A percentile compares a stretch with the other conserved stretches of the same genome.
These are phyloP conservation scores for Waitea zeae DNA, from an alignment of 1,284 basidiomycete genomes.

Conservation along the genomic window DNA sequence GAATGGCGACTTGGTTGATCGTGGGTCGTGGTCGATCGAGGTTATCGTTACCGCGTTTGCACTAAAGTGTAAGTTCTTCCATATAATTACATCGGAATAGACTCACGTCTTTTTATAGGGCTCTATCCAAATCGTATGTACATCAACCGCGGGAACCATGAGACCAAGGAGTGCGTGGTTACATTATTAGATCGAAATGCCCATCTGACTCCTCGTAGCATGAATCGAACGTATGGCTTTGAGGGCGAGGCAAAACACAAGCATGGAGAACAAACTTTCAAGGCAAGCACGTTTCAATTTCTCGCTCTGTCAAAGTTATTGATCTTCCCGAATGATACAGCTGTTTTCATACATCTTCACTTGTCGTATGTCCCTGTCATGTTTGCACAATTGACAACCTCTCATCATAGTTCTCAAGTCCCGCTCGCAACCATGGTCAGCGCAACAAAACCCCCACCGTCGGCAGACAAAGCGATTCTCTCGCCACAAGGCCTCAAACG, in stretches of 20 bases:
- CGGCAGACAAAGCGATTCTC: conserved; percentile 40
- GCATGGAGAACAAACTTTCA: conserved; percentile 83
- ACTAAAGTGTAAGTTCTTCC: conserved; percentile 69
- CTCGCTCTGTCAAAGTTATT: neutral
- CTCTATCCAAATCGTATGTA: conserved; percentile 76
- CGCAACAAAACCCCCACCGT: conserved; percentile 44
- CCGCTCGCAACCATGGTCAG: conserved; percentile 81
- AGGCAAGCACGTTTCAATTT: conserved; percentile 22
- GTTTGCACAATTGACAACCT: neutral
- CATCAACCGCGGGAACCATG: conserved; percentile 94
- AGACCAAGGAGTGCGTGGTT: conserved; percentile 90
- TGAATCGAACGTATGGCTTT: conserved; percentile 83
- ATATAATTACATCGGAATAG: conserved; percentile 3
- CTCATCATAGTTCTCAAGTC: conserved; percentile 26
- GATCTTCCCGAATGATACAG: too few relatives aligned
- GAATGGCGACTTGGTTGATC: conserved; percentile 95
- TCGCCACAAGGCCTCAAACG: conserved; percentile 76
- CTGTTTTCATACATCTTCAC: conserved; percentile 90
- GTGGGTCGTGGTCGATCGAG: conserved; percentile 95
- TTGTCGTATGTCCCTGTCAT: conserved; percentile 37
- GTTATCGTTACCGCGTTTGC: conserved; percentile 90
- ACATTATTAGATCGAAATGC: too few relatives aligned
- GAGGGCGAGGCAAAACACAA: conserved; percentile 95
- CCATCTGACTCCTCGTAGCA: too few relatives aligned
- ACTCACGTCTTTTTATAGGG: too few relatives aligned